Conservation (phyloP, 192 early-diverging fungal genomes). For the Umbelopsis vinacea region DNA sequence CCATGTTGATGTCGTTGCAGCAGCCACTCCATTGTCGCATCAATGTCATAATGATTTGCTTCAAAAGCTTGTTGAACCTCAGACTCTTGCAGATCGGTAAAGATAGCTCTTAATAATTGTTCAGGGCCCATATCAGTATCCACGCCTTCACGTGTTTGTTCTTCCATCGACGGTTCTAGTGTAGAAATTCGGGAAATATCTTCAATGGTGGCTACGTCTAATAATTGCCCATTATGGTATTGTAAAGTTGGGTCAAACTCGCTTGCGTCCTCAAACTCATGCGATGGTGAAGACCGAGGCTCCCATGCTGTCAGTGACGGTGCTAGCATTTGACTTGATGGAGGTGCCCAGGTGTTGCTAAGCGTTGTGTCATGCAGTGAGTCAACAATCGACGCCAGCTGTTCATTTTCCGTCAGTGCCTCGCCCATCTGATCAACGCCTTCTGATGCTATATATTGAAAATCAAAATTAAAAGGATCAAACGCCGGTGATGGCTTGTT, state of each 20-base stretch:
- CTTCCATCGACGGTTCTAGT: constrained; percentile 31
- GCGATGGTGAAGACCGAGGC: not conserved
- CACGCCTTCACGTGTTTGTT: constrained; percentile 35
- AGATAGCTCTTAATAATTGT: constrained; percentile 48
- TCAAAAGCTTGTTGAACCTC: constrained; percentile 46
- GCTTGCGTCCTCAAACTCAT: constrained; percentile 24
- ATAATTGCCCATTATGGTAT: constrained; percentile 22
- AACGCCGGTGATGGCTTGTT: not conserved
- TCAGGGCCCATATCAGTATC: constrained; percentile 52
- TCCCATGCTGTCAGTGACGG: not conserved
- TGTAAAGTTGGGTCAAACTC: constrained; percentile 43
- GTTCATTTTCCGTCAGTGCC: not conserved
- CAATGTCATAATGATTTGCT: constrained; percentile 49
- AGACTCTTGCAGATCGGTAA: constrained; percentile 42
- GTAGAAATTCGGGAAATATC: constrained; percentile 28
- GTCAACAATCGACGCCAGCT: not conserved
- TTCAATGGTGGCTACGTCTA: constrained; percentile 26
- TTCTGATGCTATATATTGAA: not conserved
- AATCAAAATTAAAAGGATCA: constrained; percentile 21
- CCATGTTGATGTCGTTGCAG: constrained; percentile 26
- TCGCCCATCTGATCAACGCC: not conserved
- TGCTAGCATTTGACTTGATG: not conserved
- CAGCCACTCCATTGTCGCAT: constrained; percentile 41
- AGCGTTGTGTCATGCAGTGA: not conserved
- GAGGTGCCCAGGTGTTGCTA: not conserved